Conservation (phyloP, 2,329 filamentous ascomycete species). For the Colletotrichum kahawae region DNA sequence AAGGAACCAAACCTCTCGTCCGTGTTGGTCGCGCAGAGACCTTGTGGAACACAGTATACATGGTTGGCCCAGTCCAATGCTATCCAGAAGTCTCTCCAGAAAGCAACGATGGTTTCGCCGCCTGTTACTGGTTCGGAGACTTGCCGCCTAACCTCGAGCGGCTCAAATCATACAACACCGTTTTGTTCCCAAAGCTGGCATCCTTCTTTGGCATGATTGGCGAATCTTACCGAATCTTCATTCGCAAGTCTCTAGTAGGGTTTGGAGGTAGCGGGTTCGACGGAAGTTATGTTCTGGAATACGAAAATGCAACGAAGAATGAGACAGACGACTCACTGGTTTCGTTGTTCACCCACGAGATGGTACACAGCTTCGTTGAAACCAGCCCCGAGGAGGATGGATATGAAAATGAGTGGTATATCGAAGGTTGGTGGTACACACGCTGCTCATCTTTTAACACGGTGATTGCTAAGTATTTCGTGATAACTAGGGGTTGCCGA, state of each 20-base stretch:
- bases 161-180: conserved; percentile 14
- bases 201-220: conserved; percentile 10
- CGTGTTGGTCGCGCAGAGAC: conserved; percentile 3
- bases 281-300: conserved; percentile 20
- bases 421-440: conserved; percentile 10
- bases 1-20: conserved; percentile 13
- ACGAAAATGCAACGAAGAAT: neutral
- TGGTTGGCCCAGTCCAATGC: conserved; percentile 20
- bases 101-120: neutral
- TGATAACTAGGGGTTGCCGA: conserved; percentile 10
- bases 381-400: conserved; percentile 10
- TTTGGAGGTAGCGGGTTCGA: conserved; percentile 17
- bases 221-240: conserved; percentile 19
- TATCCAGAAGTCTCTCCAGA: conserved; percentile 1
- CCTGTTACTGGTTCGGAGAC: conserved; percentile 22
- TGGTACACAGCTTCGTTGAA: conserved; percentile 21
- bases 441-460: too few relatives aligned
- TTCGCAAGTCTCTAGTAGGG: conserved; percentile 5
- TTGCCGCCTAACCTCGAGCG: conserved; percentile 13
- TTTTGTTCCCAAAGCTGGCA: conserved; percentile 7
- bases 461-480: neutral
- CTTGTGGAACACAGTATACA: conserved; percentile 16
- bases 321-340: conserved; percentile 1
- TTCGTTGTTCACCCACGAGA: conserved; percentile 18
- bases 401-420: conserved; percentile 20